Evolutionary conservation across 1,139 yeast species (phyloP), one percentile per base, ranked within the genome.

Genomic region (Candida pseudoviswanathii): DNA sequence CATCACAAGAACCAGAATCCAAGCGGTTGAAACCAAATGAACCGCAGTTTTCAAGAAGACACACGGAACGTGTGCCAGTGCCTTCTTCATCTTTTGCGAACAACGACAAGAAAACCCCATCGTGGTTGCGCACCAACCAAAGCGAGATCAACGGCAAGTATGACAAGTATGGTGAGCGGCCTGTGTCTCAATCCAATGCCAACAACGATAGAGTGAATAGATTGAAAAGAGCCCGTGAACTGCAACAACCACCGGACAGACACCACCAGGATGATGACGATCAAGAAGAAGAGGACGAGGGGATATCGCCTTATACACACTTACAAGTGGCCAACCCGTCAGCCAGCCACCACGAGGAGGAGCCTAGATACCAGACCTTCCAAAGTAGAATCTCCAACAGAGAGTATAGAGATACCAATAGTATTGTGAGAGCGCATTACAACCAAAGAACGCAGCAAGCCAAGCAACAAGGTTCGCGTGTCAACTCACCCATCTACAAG

Each of bases 401-500:
- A 41, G 72, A 71, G 22, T 60, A 62, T 46, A 65, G 66, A 42
- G 80, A 76, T 51, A 70, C 73, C 51, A 75, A 86, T 59, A 79
- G 80, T 45, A 80, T 88, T 51, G 96, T 94, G 27, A 74, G 94
- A 52, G 75, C 81, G 45, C 97, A 91, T 67, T 94, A 94, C 65
- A 94, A 94, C 66, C 87, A 88, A 57, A 78, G 96, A 59, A 88
- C 97, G 0, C 81, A 82, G 56, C 82, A 82, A 56, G 80, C 94
- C 2, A 83, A 85, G 54, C 70, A 72, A 33, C 81, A 80, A 49
- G 84, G 82, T 26, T 66, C 74, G 25, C 77, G 99, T 55, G 77
- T 85, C 30, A 76, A 82, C 39, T 90, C 97, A 0, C 95, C 96
- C 5, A 94, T 94, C 61, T 85, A 88, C 67, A 86, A 88, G 61